These are phyloP conservation scores for Candida sp. DNA, from an alignment of 1,139 yeast species.

Conservation along the genomic window DNA sequence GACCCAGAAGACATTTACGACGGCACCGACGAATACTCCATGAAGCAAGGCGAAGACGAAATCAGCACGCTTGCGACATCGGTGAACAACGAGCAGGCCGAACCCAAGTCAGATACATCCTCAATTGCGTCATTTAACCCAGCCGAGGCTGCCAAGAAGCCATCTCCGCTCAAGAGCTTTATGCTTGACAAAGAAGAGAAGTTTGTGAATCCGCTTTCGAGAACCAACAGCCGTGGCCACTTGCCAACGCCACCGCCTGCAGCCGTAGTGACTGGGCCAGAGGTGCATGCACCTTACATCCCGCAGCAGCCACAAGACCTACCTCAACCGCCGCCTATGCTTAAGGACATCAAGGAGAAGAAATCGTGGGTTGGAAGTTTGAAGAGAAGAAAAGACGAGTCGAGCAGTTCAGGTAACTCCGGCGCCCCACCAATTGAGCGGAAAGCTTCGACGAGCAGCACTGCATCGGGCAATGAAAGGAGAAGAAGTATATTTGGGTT, in stretches of 20 bases:
- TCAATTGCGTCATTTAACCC: conserved; percentile 16
- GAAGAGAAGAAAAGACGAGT: conserved; percentile 37
- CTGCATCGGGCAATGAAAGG: conserved; percentile 21
- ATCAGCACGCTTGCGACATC: conserved; percentile 14
- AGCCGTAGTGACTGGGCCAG: conserved; percentile 2
- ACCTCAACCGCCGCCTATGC: conserved; percentile 1
- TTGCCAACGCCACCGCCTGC: neutral
- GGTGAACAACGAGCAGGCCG: conserved; percentile 11
- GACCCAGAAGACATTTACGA: conserved; percentile 34
- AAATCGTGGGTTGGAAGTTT: conserved; percentile 50
- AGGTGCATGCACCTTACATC: neutral
- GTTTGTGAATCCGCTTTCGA: conserved; percentile 9
- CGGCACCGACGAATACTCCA: conserved; percentile 28
- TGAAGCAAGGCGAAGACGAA: conserved; percentile 13
- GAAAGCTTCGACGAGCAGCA: conserved; percentile 15
- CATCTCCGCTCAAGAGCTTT: conserved; percentile 14
- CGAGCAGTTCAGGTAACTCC: conserved; percentile 15
- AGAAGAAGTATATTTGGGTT: conserved; percentile 44
- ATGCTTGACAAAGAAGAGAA: conserved; percentile 17
- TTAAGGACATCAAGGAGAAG: conserved; percentile 30
- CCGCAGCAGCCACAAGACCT: neutral
- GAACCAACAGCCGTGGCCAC: conserved; percentile 10
- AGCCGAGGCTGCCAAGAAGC: conserved; percentile 9
- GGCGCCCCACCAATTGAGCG: conserved; percentile 14
- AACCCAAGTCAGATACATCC: conserved; percentile 16